Percentiles rank a stretch among this genome's conserved stretches.
Conservation (phyloP, 2,329 filamentous ascomycete genomes). For the Cladosporium colombiae region DNA sequence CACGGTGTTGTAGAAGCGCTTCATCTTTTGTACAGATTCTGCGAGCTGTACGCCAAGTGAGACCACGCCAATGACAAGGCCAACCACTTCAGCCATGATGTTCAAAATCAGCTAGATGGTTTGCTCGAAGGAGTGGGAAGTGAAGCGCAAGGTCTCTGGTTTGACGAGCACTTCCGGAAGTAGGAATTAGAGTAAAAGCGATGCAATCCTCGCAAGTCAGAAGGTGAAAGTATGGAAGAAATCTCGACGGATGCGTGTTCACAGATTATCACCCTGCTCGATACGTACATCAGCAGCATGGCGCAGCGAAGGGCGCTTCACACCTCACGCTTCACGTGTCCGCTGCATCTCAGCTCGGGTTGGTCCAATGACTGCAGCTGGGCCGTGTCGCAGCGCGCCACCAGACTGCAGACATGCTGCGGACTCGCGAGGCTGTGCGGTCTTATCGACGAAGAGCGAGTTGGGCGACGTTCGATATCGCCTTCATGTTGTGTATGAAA, state of each 20-base stretch:
- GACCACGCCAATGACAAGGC: not conserved
- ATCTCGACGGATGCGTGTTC: not conserved
- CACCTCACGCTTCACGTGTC: not conserved
- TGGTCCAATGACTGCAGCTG: not conserved
- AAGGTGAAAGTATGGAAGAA: not conserved
- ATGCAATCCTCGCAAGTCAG: too few relatives aligned
- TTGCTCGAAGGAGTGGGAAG: too few relatives aligned
- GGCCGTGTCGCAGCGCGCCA: not conserved
- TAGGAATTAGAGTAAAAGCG: not conserved
- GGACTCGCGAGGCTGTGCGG: not conserved
- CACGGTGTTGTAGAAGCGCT: not conserved
- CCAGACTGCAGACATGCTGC: not conserved
- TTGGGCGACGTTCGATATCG: not conserved
- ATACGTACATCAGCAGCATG: not conserved
- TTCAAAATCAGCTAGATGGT: not conserved
- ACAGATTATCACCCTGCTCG: not conserved
- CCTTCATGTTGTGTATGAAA: not conserved
- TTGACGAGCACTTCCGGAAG: not conserved
- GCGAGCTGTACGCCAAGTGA: not conserved
- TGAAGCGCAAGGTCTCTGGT: too few relatives aligned
- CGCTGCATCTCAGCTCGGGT: not conserved
- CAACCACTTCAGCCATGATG: not conserved
- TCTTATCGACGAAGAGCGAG: not conserved
- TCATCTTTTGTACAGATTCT: conserved; percentile 3
- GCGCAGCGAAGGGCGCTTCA: not conserved